Percentiles rank a stretch among this genome's conserved stretches.
phyloP scores from a whole-genome alignment of 805 yeast species.

The Metschnikowia lachancei region DNA sequence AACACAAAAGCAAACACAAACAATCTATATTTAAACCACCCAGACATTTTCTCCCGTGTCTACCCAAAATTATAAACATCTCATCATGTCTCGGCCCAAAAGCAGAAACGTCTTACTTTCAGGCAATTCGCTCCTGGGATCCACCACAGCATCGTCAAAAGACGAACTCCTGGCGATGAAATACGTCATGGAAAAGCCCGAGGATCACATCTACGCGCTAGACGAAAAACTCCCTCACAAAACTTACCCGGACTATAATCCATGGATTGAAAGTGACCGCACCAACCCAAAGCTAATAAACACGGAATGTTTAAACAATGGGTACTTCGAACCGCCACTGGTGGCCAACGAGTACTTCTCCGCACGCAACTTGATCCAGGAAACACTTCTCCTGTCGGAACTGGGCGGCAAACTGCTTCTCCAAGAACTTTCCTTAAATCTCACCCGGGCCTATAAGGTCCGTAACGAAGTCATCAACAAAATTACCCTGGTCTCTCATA shows the following conservation, averaged over 20 bases:
- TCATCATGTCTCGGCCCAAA: constrained; percentile 12
- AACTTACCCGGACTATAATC: constrained; percentile 66
- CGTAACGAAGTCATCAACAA: constrained; percentile 42
- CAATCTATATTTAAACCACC: too few species aligned
- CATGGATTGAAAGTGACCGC: constrained; percentile 49
- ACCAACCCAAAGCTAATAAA: constrained; percentile 48
- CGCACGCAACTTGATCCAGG: constrained; percentile 59
- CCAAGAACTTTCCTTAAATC: constrained; percentile 37
- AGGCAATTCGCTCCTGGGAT: constrained; percentile 16
- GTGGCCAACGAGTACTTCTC: constrained; percentile 68
- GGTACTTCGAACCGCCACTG: constrained; percentile 61
- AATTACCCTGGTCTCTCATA: constrained; percentile 32
- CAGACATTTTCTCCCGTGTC: too few species aligned
- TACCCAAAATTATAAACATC: too few species aligned
- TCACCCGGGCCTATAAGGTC: constrained; percentile 36
- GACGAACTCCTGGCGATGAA: constrained; percentile 38
- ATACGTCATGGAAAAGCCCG: constrained; percentile 37
- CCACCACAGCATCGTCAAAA: constrained; percentile 21
- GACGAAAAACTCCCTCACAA: constrained; percentile 20
- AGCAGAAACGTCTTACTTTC: constrained; percentile 18
- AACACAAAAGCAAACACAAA: not conserved
- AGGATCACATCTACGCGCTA: constrained; percentile 33
- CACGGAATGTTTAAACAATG: constrained; percentile 57
- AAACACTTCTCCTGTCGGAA: constrained; percentile 38
- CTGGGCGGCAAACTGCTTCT: constrained; percentile 36